phyloP scores from a whole-genome alignment of 306 rosid genomes.

The Herpetospermum pedunculosum region DNA sequence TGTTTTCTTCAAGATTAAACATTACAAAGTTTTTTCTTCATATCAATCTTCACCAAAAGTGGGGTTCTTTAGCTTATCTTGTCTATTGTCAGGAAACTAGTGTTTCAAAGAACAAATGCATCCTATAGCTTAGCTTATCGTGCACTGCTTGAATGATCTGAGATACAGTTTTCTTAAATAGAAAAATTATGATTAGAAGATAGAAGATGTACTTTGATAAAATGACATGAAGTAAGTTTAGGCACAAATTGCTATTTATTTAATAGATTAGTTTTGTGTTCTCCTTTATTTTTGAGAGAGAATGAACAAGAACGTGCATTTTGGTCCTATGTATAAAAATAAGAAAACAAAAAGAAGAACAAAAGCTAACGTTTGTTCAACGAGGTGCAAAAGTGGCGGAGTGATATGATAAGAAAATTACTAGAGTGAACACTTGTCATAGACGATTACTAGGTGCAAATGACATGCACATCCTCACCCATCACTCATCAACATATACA shows the following conservation, averaged over 20 bases:
- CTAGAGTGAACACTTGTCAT: not conserved
- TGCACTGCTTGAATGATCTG: not conserved
- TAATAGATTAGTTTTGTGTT: not conserved
- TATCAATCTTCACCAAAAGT: not conserved
- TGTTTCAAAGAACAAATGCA: not conserved
- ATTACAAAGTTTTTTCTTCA: not conserved
- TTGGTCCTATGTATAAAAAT: not conserved
- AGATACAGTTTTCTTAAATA: not conserved
- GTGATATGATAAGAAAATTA: not conserved
- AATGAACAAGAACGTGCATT: not conserved
- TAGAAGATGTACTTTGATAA: not conserved
- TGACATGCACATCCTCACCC: not conserved
- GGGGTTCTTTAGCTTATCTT: not conserved
- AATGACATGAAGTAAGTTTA: not conserved
- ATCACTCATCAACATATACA: not conserved
- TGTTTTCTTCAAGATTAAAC: not conserved
- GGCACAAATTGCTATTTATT: not conserved
- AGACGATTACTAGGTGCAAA: not conserved
- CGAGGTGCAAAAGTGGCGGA: not conserved
- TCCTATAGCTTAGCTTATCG: not conserved
- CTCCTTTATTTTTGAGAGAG: not conserved
- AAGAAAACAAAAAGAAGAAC: no score
- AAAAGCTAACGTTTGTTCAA: not conserved
- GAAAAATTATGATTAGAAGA: not conserved
- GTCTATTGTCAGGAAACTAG: not conserved